A percentile compares a stretch with the other conserved stretches of the same genome.
Evolutionary conservation across 2,329 filamentous ascomycete species (phyloP).

Genomic region (Magnaporthiopsis incrustans): DNA sequence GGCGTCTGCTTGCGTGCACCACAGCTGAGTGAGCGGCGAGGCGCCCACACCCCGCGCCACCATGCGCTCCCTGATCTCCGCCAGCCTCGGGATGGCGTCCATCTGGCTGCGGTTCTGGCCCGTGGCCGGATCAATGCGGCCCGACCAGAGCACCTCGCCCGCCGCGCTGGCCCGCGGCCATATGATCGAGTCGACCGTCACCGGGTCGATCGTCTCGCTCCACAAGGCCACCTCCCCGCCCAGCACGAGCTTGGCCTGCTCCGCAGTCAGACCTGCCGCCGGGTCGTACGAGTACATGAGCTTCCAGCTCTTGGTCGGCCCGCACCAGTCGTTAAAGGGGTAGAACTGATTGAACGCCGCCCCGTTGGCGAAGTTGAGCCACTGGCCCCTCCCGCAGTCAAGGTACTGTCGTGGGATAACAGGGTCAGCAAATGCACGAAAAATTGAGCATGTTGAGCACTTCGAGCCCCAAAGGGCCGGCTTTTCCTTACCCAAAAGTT

Average conservation of each 20-base stretch:
- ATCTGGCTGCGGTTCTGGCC: conserved; percentile 66
- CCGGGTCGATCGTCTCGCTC: conserved; percentile 69
- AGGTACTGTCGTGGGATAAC: conserved; percentile 49
- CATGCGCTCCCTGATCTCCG: conserved; percentile 70
- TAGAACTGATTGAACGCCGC: conserved; percentile 43
- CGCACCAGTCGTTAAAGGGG: conserved; percentile 76
- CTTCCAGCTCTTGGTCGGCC: conserved; percentile 72
- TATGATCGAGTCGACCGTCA: conserved; percentile 66
- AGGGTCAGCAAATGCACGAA: background rate
- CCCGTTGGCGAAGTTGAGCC: conserved; percentile 62
- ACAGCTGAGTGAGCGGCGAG: conserved; percentile 62
- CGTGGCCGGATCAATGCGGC: conserved; percentile 48
- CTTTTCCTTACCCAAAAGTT: conserved; percentile 58
- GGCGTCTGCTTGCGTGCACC: conserved; percentile 54
- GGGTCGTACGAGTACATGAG: conserved; percentile 77
- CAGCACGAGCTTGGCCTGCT: conserved; percentile 59
- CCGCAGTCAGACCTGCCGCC: conserved; percentile 49
- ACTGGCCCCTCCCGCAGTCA: conserved; percentile 74
- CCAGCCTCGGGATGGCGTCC: conserved; percentile 59
- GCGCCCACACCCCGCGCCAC: conserved; percentile 58
- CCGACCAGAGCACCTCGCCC: conserved; percentile 75
- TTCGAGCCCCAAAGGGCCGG: too few species aligned
- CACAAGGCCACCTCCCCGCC: conserved; percentile 79
- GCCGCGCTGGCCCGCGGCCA: conserved; percentile 73
- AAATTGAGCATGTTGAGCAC: background rate